Evolutionary conservation across 2,329 filamentous ascomycete genomes (phyloP).

Genomic region (Pseudopyrenochaeta lycopersici): DNA sequence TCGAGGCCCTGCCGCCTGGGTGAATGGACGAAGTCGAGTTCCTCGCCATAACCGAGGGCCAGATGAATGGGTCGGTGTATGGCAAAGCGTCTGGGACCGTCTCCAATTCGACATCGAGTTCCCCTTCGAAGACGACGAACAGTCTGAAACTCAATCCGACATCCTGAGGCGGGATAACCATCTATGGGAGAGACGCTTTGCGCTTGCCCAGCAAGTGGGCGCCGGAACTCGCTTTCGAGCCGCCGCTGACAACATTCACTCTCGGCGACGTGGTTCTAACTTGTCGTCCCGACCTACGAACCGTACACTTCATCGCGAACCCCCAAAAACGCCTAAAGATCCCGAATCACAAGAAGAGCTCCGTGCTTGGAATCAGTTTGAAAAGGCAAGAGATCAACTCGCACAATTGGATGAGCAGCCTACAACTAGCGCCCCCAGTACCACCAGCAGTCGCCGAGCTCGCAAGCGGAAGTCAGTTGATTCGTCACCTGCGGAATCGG

Average conservation of each 20-base stretch:
- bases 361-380: conserved; percentile 88
- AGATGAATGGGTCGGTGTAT: conserved; percentile 74
- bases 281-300: conserved; percentile 53
- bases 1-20: conserved; percentile 43
- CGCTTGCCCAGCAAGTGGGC: conserved; percentile 82
- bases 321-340: conserved; percentile 60
- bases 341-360: conserved; percentile 82
- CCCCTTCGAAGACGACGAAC: conserved; percentile 75
- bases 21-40: conserved; percentile 38
- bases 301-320: conserved; percentile 41
- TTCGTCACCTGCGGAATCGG: conserved; percentile 73
- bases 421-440: conserved; percentile 29
- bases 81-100: conserved; percentile 87
- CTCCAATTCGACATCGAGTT: conserved; percentile 83
- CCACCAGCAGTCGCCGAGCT: conserved; percentile 53
- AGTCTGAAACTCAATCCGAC: conserved; percentile 65
- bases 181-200: conserved; percentile 84
- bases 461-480: conserved; percentile 84
- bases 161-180: conserved; percentile 67
- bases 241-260: conserved; percentile 69
- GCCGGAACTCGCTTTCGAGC: conserved; percentile 76
- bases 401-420: conserved; percentile 31
- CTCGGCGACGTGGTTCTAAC: conserved; percentile 32
- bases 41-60: conserved; percentile 43
- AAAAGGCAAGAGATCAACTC: conserved; percentile 76